phyloP scores from a whole-genome alignment of 2,329 filamentous ascomycete genomes.

The Phyllosticta ampelicida region DNA sequence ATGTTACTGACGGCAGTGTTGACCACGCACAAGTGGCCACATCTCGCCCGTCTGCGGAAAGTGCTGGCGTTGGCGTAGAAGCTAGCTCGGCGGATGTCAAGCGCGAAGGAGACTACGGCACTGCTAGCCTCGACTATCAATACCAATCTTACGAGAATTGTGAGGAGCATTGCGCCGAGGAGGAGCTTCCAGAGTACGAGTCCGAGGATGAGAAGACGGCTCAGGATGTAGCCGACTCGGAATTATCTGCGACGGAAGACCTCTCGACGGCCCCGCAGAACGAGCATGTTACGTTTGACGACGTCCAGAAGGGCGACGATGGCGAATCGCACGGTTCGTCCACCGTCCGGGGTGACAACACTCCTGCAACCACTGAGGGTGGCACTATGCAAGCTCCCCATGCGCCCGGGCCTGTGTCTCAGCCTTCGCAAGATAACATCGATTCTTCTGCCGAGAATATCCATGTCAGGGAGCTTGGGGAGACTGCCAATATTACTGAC shows the following conservation, averaged over 20 bases:
- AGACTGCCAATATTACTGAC: background rate
- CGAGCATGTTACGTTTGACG: conserved; percentile 38
- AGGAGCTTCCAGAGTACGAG: conserved; percentile 1
- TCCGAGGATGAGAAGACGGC: background rate
- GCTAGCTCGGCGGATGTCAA: background rate
- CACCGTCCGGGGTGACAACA: conserved; percentile 25
- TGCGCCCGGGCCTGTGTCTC: background rate
- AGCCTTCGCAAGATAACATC: background rate
- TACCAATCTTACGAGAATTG: background rate
- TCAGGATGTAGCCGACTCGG: background rate
- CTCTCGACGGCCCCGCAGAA: background rate
- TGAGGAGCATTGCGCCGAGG: background rate
- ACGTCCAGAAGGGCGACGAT: conserved; percentile 29
- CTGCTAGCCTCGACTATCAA: background rate
- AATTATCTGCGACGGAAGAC: background rate
- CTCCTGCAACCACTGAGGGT: conserved; percentile 12
- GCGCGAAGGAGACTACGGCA: background rate
- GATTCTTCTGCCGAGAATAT: background rate
- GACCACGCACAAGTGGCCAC: background rate
- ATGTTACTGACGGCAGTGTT: background rate
- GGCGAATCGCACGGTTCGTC: conserved; percentile 20
- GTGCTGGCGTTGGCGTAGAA: background rate
- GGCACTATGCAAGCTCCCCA: background rate
- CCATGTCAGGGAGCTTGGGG: background rate
- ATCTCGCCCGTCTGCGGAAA: background rate